Evolutionary conservation across 2,329 filamentous ascomycete genomes (phyloP), one percentile per base, ranked within the genome.

Genomic region (Chaetomium strumarium): DNA sequence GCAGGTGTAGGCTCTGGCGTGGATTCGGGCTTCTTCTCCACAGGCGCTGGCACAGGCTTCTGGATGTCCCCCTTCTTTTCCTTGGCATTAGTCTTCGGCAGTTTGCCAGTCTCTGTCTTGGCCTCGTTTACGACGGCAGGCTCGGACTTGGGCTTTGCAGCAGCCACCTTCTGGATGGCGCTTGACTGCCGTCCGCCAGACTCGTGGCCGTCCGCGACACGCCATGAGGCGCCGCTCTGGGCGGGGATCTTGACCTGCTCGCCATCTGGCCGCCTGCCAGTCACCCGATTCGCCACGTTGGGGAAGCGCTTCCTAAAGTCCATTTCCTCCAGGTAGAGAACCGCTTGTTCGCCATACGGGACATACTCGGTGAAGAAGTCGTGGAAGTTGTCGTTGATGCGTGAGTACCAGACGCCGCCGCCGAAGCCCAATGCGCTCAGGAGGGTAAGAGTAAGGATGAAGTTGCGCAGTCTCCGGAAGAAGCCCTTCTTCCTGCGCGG

Each of bases 331-430:
- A 99, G 85, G 73, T 95, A 97, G 24, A 95, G 82, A 42, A 99
- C 92, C 16, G 87, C 87, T 67, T 96, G 89, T 73, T 99, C 93
- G 64, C 91, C 93, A 62, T 88, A 96, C 19, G 93, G 93, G 16
- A 99, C 74, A 70, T 92, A 99, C 73, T 96, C 91, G 64, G 91
- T 97, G 74, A 99, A 99, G 76, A 96, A 67, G 71, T 99, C 93
- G 73, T 99, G 92, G 80, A 97, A 99, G 73, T 90, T 96, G 76
- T 99, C 93, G 66, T 86, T 95, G 70, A 93, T 80, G 59, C 95
- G 83, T 51, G 93, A 92, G 71, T 95, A 93, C 77, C 88, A 96
- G 51, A 96, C 85, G 61, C 92, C 90, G 59, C 90, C 90, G 51
- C 81, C 88, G 64, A 96, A 99, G 37, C 86, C 84, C 41, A 95